A percentile compares a stretch with the other conserved stretches of the same genome.
Evolutionary conservation across 2,329 filamentous ascomycete species (phyloP).

Genomic region (Calonectria naviculata): DNA sequence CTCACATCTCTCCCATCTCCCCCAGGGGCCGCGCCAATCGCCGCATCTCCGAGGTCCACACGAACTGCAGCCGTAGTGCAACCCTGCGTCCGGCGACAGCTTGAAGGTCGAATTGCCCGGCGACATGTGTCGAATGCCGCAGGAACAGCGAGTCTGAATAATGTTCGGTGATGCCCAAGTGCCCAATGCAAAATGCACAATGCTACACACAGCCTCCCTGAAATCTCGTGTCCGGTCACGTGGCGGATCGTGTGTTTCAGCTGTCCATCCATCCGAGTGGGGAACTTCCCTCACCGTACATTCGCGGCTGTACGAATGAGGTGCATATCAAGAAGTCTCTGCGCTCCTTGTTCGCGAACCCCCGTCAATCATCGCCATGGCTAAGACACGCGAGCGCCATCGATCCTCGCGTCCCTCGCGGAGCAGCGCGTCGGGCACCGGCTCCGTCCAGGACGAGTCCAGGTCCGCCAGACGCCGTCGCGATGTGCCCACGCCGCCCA

Average conservation of each 20-base stretch:
- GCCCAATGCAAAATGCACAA: no score
- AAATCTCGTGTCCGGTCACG: neutral
- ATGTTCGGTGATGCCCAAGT: neutral
- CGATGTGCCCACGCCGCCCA: neutral
- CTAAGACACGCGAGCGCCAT: neutral
- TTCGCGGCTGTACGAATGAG: constrained; percentile 1
- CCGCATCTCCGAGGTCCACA: neutral
- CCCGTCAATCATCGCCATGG: constrained; percentile 1
- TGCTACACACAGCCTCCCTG: no score
- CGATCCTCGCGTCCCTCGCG: neutral
- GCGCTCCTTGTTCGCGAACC: neutral
- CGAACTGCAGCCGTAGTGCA: neutral
- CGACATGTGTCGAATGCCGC: neutral
- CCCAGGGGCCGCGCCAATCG: neutral
- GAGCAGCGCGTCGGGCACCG: neutral
- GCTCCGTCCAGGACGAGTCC: neutral
- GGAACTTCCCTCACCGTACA: neutral
- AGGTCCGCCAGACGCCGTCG: neutral
- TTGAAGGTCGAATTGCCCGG: neutral
- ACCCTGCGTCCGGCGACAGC: neutral
- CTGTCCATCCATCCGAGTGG: neutral
- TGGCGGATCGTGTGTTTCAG: neutral
- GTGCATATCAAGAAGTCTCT: constrained; percentile 2
- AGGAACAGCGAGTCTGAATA: neutral
- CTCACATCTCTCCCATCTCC: no score